phyloP scores from a whole-genome alignment of 2,329 filamentous ascomycete genomes.

The Elsinoe fawcettii region DNA sequence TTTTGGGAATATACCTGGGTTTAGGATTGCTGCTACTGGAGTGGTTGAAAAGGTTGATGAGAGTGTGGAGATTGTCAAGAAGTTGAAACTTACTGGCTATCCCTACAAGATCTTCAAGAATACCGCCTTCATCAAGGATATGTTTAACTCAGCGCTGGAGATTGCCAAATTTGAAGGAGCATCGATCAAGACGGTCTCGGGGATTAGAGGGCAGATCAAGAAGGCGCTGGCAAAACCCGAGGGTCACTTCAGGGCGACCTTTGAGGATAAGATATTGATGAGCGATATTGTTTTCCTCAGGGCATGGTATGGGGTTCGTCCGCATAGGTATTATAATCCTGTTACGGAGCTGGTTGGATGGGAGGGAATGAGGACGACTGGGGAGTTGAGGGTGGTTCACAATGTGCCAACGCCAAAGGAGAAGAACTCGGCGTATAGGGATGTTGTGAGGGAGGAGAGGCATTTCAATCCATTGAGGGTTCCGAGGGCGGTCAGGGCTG shows the following conservation, averaged over 20 bases:
- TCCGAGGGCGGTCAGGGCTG: slow-evolving; percentile 70
- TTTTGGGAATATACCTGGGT: slow-evolving; percentile 76
- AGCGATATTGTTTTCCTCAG: slow-evolving; percentile 93
- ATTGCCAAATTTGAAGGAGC: slow-evolving; percentile 98
- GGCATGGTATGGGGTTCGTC: slow-evolving; percentile 94
- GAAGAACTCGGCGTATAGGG: slow-evolving; percentile 78
- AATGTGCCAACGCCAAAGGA: slow-evolving; percentile 67
- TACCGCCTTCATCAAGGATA: slow-evolving; percentile 96
- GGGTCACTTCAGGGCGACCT: slow-evolving; percentile 91
- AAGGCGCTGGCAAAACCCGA: slow-evolving; percentile 87
- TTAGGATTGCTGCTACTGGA: slow-evolving; percentile 89
- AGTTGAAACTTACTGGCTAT: slow-evolving; percentile 87
- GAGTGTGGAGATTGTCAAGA: slow-evolving; percentile 96
- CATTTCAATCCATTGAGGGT: slow-evolving; percentile 58
- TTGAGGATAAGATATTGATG: slow-evolving; percentile 97
- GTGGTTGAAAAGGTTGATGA: slow-evolving; percentile 93
- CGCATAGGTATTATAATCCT: slow-evolving; percentile 93
- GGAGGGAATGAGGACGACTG: slow-evolving; percentile 89
- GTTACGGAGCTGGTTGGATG: slow-evolving; percentile 84
- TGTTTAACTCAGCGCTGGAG: slow-evolving; percentile 89
- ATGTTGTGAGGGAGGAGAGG: slow-evolving; percentile 44
- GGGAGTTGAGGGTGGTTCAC: slow-evolving; percentile 74
- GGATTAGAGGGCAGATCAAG: slow-evolving; percentile 94
- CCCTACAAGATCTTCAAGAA: slow-evolving; percentile 99
- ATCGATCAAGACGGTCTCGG: slow-evolving; percentile 90